phyloP scores from a whole-genome alignment of 2,329 filamentous ascomycete genomes.

The Amylocarpus encephaloides region DNA sequence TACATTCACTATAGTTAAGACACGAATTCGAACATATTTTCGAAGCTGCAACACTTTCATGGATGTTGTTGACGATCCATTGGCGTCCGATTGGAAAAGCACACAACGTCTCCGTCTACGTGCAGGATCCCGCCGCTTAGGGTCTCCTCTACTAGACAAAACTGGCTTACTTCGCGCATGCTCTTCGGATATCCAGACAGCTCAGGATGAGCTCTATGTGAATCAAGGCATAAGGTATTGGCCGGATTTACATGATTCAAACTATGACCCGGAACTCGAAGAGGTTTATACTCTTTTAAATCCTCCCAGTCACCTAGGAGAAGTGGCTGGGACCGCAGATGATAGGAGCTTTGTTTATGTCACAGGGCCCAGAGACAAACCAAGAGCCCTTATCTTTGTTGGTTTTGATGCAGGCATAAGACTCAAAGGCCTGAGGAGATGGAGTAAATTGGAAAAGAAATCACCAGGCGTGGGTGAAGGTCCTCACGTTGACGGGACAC shows the following conservation, averaged over 20 bases:
- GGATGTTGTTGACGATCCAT: constrained; percentile 50
- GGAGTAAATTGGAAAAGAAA: constrained; percentile 16
- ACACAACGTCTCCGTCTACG: constrained; percentile 42
- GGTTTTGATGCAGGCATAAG: constrained; percentile 38
- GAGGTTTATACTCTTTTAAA: constrained; percentile 37
- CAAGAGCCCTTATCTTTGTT: constrained; percentile 37
- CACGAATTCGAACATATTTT: constrained; percentile 50
- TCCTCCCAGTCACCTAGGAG: constrained; percentile 32
- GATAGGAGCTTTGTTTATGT: constrained; percentile 44
- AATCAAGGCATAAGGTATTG: constrained; percentile 29
- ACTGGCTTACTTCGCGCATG: constrained; percentile 14
- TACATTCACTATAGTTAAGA: constrained; percentile 47
- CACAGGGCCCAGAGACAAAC: constrained; percentile 26
- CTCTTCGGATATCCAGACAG: constrained; percentile 12
- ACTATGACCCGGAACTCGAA: constrained; percentile 26
- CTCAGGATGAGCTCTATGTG: constrained; percentile 24
- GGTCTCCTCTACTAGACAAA: constrained; percentile 25
- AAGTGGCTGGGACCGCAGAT: constrained; percentile 39
- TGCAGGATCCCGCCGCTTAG: constrained; percentile 39
- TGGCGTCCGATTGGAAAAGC: constrained; percentile 31
- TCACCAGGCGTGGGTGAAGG: constrained; percentile 23
- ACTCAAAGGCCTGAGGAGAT: constrained; percentile 28
- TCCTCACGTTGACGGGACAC: constrained; percentile 25
- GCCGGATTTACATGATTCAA: constrained; percentile 29
- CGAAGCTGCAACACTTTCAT: constrained; percentile 47